Conservation (phyloP, 768 basidiomycete genomes). For the Tulasnella sp. region DNA sequence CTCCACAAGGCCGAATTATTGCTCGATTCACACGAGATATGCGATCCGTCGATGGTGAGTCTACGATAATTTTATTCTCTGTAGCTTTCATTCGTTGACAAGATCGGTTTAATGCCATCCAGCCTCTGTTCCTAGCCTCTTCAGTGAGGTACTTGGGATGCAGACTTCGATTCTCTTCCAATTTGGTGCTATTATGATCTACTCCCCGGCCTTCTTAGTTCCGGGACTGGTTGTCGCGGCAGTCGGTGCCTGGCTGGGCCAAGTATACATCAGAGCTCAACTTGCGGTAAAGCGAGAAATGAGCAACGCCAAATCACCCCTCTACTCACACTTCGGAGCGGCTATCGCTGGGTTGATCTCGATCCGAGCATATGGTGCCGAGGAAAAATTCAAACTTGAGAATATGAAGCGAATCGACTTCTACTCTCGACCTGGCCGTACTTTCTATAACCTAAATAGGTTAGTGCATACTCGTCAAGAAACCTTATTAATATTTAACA, state of each 20-base stretch:
- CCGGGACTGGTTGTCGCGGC: conserved; percentile 37
- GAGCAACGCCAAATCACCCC: conserved; percentile 45
- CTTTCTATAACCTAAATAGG: conserved; percentile 60
- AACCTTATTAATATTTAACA: not conserved
- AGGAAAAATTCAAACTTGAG: conserved; percentile 42
- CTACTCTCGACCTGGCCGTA: conserved; percentile 52
- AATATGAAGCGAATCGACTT: conserved; percentile 56
- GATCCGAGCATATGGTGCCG: conserved; percentile 48
- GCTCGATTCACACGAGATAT: conserved; percentile 40
- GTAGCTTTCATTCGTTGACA: not conserved
- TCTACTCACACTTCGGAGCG: conserved; percentile 47
- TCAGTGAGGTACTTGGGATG: conserved; percentile 30
- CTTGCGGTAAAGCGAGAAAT: conserved; percentile 48
- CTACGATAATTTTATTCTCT: not conserved
- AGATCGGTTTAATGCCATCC: not conserved
- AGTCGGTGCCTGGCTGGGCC: conserved; percentile 43
- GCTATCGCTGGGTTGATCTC: conserved; percentile 43
- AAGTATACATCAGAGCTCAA: conserved; percentile 48
- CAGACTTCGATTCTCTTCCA: conserved; percentile 38
- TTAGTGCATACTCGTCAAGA: conserved; percentile 31
- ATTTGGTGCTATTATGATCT: conserved; percentile 37
- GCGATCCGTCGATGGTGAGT: conserved; percentile 34
- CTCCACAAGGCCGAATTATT: conserved; percentile 39
- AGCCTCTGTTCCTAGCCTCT: not conserved
- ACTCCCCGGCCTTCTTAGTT: conserved; percentile 37